These are phyloP conservation scores for Orbilia brochopaga DNA, from an alignment of 2,329 filamentous ascomycete species.

Conservation along the genomic window DNA sequence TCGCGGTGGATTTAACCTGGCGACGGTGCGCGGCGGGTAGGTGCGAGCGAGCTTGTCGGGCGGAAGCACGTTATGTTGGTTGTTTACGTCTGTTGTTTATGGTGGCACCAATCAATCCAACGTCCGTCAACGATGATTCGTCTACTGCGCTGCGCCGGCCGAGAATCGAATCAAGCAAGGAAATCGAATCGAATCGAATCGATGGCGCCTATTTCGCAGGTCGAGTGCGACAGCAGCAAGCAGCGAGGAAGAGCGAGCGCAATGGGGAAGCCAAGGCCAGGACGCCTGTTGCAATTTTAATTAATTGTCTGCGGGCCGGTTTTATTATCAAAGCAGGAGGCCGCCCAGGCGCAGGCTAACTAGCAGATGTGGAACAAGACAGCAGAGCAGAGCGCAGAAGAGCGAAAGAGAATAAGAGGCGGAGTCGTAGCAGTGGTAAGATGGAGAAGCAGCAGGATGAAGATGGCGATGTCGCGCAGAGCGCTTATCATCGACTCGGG, in stretches of 20 bases:
- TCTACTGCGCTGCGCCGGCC: neutral
- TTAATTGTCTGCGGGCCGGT: neutral
- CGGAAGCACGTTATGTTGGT: neutral
- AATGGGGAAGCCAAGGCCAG: no score
- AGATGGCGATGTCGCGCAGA: neutral
- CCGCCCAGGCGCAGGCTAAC: neutral
- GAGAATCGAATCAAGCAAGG: no score
- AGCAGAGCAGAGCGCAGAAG: no score
- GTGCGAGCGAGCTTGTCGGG: neutral
- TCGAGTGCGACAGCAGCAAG: conserved; percentile 22
- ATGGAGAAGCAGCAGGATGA: neutral
- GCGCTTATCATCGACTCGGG: neutral
- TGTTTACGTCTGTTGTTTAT: conserved; percentile 41
- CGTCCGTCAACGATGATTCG: neutral
- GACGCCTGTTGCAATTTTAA: neutral
- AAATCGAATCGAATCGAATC: no score
- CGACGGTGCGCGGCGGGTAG: neutral
- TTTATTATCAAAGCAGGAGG: neutral
- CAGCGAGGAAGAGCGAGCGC: neutral
- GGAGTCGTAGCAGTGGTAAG: neutral
- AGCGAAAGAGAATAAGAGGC: neutral
- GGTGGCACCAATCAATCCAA: conserved; percentile 17
- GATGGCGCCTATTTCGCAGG: neutral
- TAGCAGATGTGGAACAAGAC: no score
- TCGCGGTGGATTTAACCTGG: neutral